Base-by-base conservation (phyloP, 768 basidiomycete species). In the Boletus patriciae region DNA sequence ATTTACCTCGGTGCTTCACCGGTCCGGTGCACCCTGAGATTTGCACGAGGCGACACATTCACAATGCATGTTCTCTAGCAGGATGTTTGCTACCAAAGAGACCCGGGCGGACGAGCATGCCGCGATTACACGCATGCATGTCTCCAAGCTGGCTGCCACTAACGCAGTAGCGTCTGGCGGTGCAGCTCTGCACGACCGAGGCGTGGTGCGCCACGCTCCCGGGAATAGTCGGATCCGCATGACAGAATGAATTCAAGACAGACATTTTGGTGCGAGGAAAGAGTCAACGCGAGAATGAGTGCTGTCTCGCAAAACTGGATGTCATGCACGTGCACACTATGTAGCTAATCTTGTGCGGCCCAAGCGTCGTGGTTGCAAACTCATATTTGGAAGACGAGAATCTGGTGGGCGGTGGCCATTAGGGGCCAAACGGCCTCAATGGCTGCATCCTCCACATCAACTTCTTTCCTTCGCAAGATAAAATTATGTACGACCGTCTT, bases 381-480 rank as follows among this genome's bases (percentile, higher is more conserved):
- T 57, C 62, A 56, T 50, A 57, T 21, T 44, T 59, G 55, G 47
- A 73, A 72, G 48, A 73, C 62, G 33, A 70, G 64, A 48, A 72
- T 70, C 60, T 72, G 69, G 51, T 72, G 71, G 18, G 61, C 71
- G 19, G 50, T 50, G 46, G 69, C 69, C 23, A 62, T 67, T 1
- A 72, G 51, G 15, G 69, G 66, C 71, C 73, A 74, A 27, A 71
- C 60, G 19, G 58, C 71, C 54, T 63, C 65, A 13, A 49, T 59
- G n/a, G 13, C 53, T 38, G 62, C 70, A 49, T 71, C 73, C 49
- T 73, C 73, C 19, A 41, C 49, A 36, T 68, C 67, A 23, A 42
- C 66, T 41, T 70, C 71, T 54, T 71, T 74, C 42, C 52, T 56
- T 52, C 63, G 71, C 47, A 74, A 25, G 36, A 72, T 46, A 49